Evolutionary conservation across 208 protist species (phyloP).

Genomic region (Crithidia acanthocephali): DNA sequence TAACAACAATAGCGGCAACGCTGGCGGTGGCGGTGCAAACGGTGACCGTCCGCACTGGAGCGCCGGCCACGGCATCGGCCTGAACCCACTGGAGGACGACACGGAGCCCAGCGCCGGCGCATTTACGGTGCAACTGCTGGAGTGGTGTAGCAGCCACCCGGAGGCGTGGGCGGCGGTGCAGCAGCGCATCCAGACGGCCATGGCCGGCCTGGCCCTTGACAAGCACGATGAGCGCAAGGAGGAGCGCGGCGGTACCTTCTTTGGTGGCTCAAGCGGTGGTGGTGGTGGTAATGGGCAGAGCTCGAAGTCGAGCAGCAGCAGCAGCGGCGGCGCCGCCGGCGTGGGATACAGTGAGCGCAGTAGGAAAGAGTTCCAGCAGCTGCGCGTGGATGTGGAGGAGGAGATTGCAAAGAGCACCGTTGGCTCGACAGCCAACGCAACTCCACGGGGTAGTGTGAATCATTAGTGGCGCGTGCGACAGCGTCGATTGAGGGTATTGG

Average conservation of each 20-base stretch:
- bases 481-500: too few relatives aligned
- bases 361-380: conserved; percentile 31
- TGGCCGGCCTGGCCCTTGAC: conserved; percentile 23
- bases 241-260: conserved; percentile 12
- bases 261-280: not conserved
- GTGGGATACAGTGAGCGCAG: conserved; percentile 33
- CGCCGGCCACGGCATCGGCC: not conserved
- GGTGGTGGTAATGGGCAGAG: too few relatives aligned
- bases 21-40: not conserved
- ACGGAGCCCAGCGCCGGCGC: conserved; percentile 21
- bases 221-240: conserved; percentile 35
- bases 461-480: not conserved
- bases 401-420: conserved; percentile 20
- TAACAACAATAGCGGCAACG: not conserved
- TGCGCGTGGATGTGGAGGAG: conserved; percentile 27
- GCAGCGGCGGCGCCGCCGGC: conserved; percentile 8
- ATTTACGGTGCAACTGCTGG: conserved; percentile 53
- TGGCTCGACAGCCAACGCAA: not conserved
- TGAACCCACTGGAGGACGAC: conserved; percentile 18
- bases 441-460: conserved; percentile 3
- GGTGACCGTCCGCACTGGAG: conserved; percentile 3
- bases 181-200: conserved; percentile 9
- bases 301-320: conserved; percentile 1
- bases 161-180: conserved; percentile 17
- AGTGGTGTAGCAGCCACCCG: conserved; percentile 42